A percentile compares a stretch with the other conserved stretches of the same genome.
phyloP scores from a whole-genome alignment of 169 alveolate species.

The Eimeria praecox region DNA sequence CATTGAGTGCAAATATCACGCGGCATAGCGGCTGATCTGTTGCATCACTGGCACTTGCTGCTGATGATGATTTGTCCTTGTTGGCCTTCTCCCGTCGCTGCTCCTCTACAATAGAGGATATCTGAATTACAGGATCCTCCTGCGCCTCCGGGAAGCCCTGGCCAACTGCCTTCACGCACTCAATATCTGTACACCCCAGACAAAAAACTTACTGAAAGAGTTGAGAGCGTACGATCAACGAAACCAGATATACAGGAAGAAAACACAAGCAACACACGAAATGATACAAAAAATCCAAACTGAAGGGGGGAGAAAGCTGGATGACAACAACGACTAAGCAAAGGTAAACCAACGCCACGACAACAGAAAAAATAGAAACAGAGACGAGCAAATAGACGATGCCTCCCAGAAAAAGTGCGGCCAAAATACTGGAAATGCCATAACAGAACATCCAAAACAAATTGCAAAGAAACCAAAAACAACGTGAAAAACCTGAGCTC shows the following conservation, averaged over 20 bases:
- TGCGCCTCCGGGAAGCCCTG: conserved; percentile 97
- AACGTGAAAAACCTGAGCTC: too few species aligned
- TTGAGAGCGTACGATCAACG: too few species aligned
- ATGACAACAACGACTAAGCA: too few species aligned
- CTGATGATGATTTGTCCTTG: conserved; percentile 1
- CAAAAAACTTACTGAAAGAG: too few species aligned
- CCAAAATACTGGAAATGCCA: too few species aligned
- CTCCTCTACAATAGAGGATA: conserved; percentile 93
- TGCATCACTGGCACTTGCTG: conserved; percentile 29
- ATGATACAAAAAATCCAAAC: too few species aligned
- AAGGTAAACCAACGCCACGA: too few species aligned
- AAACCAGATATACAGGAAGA: neutral
- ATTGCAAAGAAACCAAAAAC: too few species aligned
- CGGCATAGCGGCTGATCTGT: conserved; percentile 88
- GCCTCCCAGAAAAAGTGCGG: neutral
- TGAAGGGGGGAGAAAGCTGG: too few species aligned
- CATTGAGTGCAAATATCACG: conserved; percentile 90
- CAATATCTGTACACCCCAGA: conserved; percentile 88
- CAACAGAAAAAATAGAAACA: neutral
- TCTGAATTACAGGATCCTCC: conserved; percentile 97
- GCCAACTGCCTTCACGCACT: conserved; percentile 93
- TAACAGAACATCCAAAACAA: too few species aligned
- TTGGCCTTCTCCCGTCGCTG: conserved; percentile 73
- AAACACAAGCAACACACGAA: too few species aligned
- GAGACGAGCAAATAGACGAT: too few species aligned